Base-by-base conservation (phyloP, 306 rosid genomes). In the Dryas octopetala region DNA sequence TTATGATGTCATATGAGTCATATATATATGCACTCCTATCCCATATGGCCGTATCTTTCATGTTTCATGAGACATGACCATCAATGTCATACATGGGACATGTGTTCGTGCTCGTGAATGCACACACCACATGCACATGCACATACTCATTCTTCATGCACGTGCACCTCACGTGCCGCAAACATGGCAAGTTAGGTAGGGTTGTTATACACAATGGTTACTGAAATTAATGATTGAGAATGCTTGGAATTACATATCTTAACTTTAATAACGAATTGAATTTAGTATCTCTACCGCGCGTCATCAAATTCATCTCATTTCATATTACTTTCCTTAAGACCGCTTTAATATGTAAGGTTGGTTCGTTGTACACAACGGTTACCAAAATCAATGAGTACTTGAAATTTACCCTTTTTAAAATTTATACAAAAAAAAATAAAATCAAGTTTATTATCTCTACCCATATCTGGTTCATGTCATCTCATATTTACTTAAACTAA, bases 161-260 rank as follows among this genome's bases (percentile, higher is more conserved):
- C 82, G 88, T 89, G 89, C 78, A 53, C 15, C 78, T 86, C 93
- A 86, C 93, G 90, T 90, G 96, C 84, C 77, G 48, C 81, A 80
- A 81, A 83, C 92, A 88, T 88, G 89, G 68, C 62, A 26, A 82
- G 38, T 32, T 32, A 32, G 93, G 93, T 84, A 77, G 92, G 89
- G 66, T 70, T 76, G 47, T 58, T 79, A 74, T 62, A 80, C 68
- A 16, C 62, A 75, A 71, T 47, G 75, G 79, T 47, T 48, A 45
- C 81, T 64, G 77, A 47, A 26, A 46, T 8, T 9, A 61, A 46
- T 62, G 60, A 40, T 38, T 65, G 23, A 23, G 0, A 23, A 23
- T 23, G 23, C 23, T 57, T 46, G 49, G 64, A 7, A 4, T 63
- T 10, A 23, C 6, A 4, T 15, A 1, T 13, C 28, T 54, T 46